Conservation (phyloP, 2,329 filamentous ascomycete species). For the Epichloe sp. region DNA sequence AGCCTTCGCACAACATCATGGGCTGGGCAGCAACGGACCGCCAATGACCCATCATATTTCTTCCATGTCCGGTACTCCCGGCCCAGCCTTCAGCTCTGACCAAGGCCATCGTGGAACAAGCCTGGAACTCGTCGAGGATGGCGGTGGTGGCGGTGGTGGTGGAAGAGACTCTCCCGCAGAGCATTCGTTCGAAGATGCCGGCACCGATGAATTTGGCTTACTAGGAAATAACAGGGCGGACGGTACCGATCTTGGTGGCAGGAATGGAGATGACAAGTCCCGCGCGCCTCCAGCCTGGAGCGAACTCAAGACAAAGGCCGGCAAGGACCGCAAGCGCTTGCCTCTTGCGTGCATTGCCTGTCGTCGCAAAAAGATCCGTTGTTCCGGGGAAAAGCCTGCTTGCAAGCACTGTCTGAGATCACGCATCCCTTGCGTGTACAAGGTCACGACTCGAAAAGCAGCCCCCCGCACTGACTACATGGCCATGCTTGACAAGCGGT, state of each 20-base stretch:
- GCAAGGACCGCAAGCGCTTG: conserved; percentile 86
- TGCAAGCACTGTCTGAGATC: conserved; percentile 94
- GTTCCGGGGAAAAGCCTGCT: conserved; percentile 91
- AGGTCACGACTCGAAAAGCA: conserved; percentile 87
- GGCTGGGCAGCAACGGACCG: conserved; percentile 7
- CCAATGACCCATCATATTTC: conserved; percentile 9
- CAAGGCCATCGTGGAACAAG: conserved; percentile 15
- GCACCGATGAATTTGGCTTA: conserved; percentile 46
- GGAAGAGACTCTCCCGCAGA: conserved; percentile 29
- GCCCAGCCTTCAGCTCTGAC: conserved; percentile 13
- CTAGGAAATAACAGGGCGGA: conserved; percentile 32
- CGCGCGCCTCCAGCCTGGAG: conserved; percentile 58
- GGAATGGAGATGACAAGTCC: conserved; percentile 43
- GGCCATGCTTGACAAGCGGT: conserved; percentile 92
- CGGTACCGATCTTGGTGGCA: conserved; percentile 38
- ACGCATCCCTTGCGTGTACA: conserved; percentile 92
- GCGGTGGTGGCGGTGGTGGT: conserved; percentile 26
- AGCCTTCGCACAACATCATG: conserved; percentile 22
- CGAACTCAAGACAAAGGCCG: conserved; percentile 79
- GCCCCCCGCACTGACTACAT: conserved; percentile 98
- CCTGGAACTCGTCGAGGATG: conserved; percentile 32
- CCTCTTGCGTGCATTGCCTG: conserved; percentile 93
- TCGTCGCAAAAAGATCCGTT: conserved; percentile 92
- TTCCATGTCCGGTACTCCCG: conserved; percentile 9
- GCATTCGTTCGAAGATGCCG: conserved; percentile 38